Conservation (phyloP, 1,284 basidiomycete species). For the Moesziomyces sp. region DNA sequence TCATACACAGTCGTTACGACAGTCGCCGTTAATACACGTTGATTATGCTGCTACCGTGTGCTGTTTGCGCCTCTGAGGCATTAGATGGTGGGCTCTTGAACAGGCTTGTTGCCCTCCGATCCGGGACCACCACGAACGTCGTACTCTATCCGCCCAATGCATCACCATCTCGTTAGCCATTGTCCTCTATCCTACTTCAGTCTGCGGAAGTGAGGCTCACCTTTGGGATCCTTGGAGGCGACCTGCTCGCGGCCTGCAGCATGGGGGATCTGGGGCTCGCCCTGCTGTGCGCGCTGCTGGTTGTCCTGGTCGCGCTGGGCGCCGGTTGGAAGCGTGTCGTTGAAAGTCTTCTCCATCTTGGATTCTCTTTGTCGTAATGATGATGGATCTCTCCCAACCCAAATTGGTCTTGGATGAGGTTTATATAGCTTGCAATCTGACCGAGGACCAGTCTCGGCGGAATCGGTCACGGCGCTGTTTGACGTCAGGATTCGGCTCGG, state of each 20-base stretch:
- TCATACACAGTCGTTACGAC: background rate
- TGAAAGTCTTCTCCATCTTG: slow-evolving; percentile 55
- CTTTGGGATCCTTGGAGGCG: slow-evolving; percentile 47
- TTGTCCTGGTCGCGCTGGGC: slow-evolving; percentile 47
- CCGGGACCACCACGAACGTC: slow-evolving; percentile 53
- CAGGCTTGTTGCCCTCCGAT: slow-evolving; percentile 43
- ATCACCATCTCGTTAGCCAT: too few species aligned
- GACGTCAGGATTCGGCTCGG: too few species aligned
- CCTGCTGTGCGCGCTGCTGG: slow-evolving; percentile 35
- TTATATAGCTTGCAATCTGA: too few species aligned
- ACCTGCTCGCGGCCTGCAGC: slow-evolving; percentile 47
- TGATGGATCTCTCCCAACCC: too few species aligned
- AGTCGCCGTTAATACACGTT: too few species aligned
- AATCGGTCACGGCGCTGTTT: too few species aligned
- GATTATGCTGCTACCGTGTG: background rate
- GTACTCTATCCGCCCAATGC: slow-evolving; percentile 22
- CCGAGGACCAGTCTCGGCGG: too few species aligned
- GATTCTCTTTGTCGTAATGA: too few species aligned
- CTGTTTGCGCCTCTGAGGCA: background rate
- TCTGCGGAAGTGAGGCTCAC: slow-evolving; percentile 17
- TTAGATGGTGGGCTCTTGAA: slow-evolving; percentile 52
- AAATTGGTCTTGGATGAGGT: too few species aligned
- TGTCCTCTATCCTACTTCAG: too few species aligned
- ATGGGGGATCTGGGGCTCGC: slow-evolving; percentile 49
- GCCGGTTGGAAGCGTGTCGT: slow-evolving; percentile 37